Evolutionary conservation across 2,329 filamentous ascomycete genomes (phyloP), one percentile per base, ranked within the genome.

Genomic region (Colletotrichum paranaense): DNA sequence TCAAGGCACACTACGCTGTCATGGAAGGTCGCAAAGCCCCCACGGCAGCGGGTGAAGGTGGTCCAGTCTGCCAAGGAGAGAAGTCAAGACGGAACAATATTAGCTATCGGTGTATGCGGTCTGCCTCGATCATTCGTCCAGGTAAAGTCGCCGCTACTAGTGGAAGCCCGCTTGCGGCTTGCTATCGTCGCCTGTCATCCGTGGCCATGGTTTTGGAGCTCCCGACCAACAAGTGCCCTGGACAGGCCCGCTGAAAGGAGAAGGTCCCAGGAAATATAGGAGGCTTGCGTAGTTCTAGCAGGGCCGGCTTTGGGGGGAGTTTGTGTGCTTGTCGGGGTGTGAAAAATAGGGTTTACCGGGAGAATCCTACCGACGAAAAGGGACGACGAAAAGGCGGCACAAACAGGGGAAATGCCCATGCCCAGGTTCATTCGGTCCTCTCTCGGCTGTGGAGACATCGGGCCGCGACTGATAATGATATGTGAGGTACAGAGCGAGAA

Each of bases 311-410:
- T 32, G 32, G 32, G 49, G 30, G 30, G 16, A 14, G 30, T 62
- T 46, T 42, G 69, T 24, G 60, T 73, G 46, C 30, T 72, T 53
- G 66, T 64, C 53, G 52, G 67, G 22, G 67, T 49, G 24, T 57
- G 14, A 4, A 58, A 64, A 71, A 73, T 71, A 71, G 71, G 71
- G 71, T 73, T 66, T 66, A 35, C 71, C 35, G 67, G 67, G 56
- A 73, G 49, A 53, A 66, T 57, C 56, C 49, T 52, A 49, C 67
- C 35, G 60, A 62, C 38, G 49, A 42, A 60, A 60, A 32, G 22
- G 70, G 42, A 60, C 24, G 58, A 56, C 46, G 16, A 60, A 60
- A 30, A 42, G 32, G 16, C 67, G 56, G 32, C 42, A 46, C 24
- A 64, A 35, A 60, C 46, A 26, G 58, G 69, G 38, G 38, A 49